phyloP scores from a whole-genome alignment of 306 rosid genomes.

The Herpetospermum pedunculosum region DNA sequence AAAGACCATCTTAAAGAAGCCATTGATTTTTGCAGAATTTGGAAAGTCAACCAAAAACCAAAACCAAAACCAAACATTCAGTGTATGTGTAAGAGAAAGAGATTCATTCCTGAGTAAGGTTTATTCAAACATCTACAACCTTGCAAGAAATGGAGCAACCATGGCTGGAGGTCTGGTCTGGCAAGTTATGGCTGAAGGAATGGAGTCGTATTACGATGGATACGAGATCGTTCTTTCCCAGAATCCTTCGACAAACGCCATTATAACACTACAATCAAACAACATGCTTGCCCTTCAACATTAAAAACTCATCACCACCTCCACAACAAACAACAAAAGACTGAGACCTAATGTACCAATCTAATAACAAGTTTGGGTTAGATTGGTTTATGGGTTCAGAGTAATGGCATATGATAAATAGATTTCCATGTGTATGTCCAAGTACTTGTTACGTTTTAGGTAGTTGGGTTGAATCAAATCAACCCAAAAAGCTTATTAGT shows the following conservation, averaged over 20 bases:
- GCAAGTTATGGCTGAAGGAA: not conserved
- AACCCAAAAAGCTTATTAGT: not conserved
- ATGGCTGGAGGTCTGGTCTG: constrained; percentile 10
- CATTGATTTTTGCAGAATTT: constrained; percentile 16
- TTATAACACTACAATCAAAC: not conserved
- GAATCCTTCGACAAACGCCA: not conserved
- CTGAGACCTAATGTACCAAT: not conserved
- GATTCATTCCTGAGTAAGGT: not conserved
- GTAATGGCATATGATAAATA: not conserved
- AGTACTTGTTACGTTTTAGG: not conserved
- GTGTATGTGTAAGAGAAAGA: not conserved
- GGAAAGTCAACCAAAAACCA: not conserved
- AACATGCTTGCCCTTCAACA: not conserved
- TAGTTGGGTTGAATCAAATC: not conserved
- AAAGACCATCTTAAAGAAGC: constrained; percentile 30
- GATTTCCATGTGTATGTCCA: not conserved
- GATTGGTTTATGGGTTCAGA: not conserved
- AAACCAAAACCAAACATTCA: not conserved
- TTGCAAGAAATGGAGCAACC: constrained; percentile 5
- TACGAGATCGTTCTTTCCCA: not conserved
- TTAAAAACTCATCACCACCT: not conserved
- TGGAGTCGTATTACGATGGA: not conserved
- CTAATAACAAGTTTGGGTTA: not conserved
- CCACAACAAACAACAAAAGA: not conserved
- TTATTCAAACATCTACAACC: not conserved